These are phyloP conservation scores for Plasmodium inui DNA, from an alignment of 169 alveolate species.

Conservation along the genomic window DNA sequence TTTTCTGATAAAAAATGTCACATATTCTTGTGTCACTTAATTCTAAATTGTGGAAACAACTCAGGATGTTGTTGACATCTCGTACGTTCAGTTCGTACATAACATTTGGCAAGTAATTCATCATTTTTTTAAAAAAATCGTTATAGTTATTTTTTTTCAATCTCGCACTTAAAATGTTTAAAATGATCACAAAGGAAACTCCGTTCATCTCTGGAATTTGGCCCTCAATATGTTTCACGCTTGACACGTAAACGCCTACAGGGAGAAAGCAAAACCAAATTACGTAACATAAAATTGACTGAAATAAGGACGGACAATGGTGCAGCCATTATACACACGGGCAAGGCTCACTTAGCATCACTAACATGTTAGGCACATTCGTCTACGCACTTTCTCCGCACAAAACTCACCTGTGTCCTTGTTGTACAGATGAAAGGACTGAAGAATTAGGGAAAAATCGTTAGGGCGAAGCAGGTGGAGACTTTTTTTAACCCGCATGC, in stretches of 20 bases:
- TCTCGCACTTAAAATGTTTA: conserved; percentile 51
- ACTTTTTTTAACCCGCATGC: conserved; percentile 57
- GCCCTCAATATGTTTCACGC: conserved; percentile 26
- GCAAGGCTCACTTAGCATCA: neutral
- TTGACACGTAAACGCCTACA: conserved; percentile 36
- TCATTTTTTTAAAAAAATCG: conserved; percentile 55
- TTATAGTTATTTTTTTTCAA: conserved; percentile 58
- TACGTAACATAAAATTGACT: neutral
- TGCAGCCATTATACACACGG: neutral
- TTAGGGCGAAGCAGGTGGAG: conserved; percentile 15
- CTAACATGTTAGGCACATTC: neutral
- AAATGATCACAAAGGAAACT: conserved; percentile 35
- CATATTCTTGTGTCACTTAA: conserved; percentile 43
- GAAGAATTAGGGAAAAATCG: conserved; percentile 60
- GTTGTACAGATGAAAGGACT: conserved; percentile 60
- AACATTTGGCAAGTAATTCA: conserved; percentile 57
- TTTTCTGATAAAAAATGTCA: conserved; percentile 47
- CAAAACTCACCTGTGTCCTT: conserved; percentile 49
- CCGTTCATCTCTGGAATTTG: conserved; percentile 56
- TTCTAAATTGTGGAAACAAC: conserved; percentile 44
- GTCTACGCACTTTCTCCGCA: neutral
- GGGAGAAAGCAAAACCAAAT: neutral
- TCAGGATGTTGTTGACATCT: conserved; percentile 51
- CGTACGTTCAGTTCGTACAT: conserved; percentile 50
- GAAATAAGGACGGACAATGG: neutral